A percentile compares a stretch with the other conserved stretches of the same genome.
Evolutionary conservation across 306 rosid genomes (phyloP).

Genomic region (Dryas octopetala): DNA sequence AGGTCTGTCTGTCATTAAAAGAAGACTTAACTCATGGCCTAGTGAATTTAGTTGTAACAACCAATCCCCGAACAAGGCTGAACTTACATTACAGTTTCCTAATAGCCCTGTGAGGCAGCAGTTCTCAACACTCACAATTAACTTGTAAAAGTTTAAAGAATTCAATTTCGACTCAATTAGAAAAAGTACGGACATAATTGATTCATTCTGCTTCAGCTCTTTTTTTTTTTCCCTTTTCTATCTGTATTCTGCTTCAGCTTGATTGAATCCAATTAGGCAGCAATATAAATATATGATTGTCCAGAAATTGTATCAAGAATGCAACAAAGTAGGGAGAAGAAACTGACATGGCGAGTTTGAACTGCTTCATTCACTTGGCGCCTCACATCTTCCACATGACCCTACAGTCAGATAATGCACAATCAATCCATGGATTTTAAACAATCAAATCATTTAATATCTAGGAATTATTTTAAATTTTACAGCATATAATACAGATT

Average conservation of each 20-base stretch:
- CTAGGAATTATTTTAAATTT: not conserved
- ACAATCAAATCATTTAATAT: conserved; percentile 9
- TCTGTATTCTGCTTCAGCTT: not conserved
- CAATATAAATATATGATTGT: not conserved
- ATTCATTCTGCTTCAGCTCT: not conserved
- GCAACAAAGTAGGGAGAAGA: conserved; percentile 30
- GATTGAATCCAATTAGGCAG: not conserved
- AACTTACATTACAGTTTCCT: not conserved
- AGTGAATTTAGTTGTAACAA: not conserved
- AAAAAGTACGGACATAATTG: not conserved
- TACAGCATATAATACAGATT: conserved; percentile 27
- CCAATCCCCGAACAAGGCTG: not conserved
- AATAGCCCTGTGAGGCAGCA: not conserved
- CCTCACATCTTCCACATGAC: conserved; percentile 85
- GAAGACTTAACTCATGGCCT: not conserved
- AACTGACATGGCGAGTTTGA: conserved; percentile 87
- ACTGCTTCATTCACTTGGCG: conserved; percentile 92
- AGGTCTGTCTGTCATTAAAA: not conserved
- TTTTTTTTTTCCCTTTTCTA: no score
- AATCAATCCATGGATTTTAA: conserved; percentile 20
- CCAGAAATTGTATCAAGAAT: conserved; percentile 12
- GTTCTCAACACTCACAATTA: not conserved
- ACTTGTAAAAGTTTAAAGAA: not conserved
- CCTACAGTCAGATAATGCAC: conserved; percentile 53
- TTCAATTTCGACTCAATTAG: not conserved